These are phyloP conservation scores for Aspergillus tanneri DNA, from an alignment of 2,329 filamentous ascomycete species.

Conservation along the genomic window DNA sequence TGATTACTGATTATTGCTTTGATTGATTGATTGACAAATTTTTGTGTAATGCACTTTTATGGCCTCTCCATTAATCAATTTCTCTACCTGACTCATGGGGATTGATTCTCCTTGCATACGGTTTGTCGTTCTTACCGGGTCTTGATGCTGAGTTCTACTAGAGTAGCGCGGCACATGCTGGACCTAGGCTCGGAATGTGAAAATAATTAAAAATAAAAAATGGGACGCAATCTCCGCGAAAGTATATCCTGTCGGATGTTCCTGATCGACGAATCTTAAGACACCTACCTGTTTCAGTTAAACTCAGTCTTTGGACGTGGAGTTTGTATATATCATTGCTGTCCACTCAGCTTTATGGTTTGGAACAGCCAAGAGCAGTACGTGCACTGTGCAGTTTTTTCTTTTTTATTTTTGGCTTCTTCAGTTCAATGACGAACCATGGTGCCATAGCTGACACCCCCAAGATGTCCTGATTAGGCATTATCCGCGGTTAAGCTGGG, in stretches of 20 bases:
- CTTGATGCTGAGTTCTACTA: not conserved
- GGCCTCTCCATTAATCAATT: no score
- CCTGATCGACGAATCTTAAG: conserved; percentile 16
- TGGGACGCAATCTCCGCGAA: not conserved
- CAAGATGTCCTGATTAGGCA: not conserved
- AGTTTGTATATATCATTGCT: not conserved
- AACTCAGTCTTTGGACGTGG: not conserved
- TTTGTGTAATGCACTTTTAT: no score
- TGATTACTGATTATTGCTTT: not conserved
- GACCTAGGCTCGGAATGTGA: not conserved
- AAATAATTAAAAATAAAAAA: not conserved
- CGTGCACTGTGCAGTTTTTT: not conserved
- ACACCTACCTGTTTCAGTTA: conserved; percentile 8
- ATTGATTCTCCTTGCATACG: no score
- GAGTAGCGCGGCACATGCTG: no score
- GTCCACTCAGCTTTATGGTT: no score
- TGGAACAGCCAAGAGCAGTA: no score
- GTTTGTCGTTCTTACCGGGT: no score
- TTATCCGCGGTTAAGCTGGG: not conserved
- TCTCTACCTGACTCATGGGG: not conserved
- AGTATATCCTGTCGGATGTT: conserved; percentile 11
- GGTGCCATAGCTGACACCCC: not conserved
- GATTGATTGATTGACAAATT: not conserved
- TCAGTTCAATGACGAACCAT: not conserved
- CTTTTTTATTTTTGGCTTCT: not conserved